Percentiles rank a stretch among this genome's conserved stretches.
These are phyloP conservation scores for Juglanconis sp. DNA, from an alignment of 2,329 filamentous ascomycete genomes.

Conservation along the genomic window DNA sequence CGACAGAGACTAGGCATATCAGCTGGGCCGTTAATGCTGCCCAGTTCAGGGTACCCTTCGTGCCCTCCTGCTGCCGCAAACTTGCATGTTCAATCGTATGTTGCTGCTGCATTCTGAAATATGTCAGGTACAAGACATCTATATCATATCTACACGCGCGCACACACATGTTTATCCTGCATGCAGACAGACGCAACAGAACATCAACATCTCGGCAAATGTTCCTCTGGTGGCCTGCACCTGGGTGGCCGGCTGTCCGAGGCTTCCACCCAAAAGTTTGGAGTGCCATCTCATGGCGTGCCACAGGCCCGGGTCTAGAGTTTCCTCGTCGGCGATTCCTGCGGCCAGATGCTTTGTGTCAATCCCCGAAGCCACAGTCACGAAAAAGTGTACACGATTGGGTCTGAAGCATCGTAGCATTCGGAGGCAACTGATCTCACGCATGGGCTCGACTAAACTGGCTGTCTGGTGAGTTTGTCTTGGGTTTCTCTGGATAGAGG, in stretches of 20 bases:
- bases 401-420: not conserved
- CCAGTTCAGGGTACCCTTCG: slow-evolving; percentile 5
- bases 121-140: not conserved
- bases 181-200: not conserved
- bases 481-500: not conserved
- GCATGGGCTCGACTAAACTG: not conserved
- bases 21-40: not conserved
- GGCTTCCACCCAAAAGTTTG: too few relatives aligned
- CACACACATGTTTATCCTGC: too few relatives aligned
- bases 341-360: too few relatives aligned
- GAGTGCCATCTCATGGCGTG: too few relatives aligned
- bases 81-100: not conserved
- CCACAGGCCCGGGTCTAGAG: too few relatives aligned
- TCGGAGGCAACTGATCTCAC: not conserved
- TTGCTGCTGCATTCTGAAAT: not conserved
- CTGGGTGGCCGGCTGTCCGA: too few relatives aligned
- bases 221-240: not conserved
- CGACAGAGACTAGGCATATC: slow-evolving; percentile 4
- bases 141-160: not conserved
- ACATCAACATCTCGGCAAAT: not conserved
- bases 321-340: too few relatives aligned
- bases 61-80: not conserved
- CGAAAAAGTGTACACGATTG: too few relatives aligned
- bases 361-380: too few relatives aligned
- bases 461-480: not conserved